Evolutionary conservation across 768 basidiomycete genomes (phyloP).

Genomic region (Tephrocybe sp.): DNA sequence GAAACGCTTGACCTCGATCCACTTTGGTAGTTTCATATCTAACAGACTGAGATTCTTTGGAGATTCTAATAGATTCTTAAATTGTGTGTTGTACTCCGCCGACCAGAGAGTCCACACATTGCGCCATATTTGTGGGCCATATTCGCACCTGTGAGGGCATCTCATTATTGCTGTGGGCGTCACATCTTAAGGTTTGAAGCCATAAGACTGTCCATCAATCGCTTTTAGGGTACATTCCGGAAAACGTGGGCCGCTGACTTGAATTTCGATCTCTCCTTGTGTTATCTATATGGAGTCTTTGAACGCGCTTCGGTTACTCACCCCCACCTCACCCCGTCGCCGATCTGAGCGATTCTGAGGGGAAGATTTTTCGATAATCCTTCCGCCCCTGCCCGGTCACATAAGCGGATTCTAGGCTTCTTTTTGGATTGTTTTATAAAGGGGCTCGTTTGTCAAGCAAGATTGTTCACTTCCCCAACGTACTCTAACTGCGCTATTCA

Average conservation of each 20-base stretch:
- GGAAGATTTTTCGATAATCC: not conserved
- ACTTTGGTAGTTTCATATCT: too few species aligned
- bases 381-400: slow-evolving; percentile 6
- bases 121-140: slow-evolving; percentile 5
- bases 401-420: slow-evolving; percentile 1
- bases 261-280: not conserved
- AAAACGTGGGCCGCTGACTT: slow-evolving; percentile 7
- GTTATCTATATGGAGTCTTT: slow-evolving; percentile 12
- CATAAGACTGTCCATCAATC: not conserved
- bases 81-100: not conserved
- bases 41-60: too few species aligned
- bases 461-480: not conserved
- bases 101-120: not conserved
- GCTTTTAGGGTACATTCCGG: not conserved
- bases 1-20: not conserved
- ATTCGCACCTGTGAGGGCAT: not conserved
- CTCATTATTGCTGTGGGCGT: too few species aligned
- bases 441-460: not conserved
- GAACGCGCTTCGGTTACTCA: not conserved
- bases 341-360: not conserved
- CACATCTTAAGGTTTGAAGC: slow-evolving; percentile 11
- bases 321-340: not conserved
- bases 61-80: too few species aligned
- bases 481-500: not conserved
- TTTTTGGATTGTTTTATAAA: slow-evolving; percentile 11